A percentile compares a stretch with the other conserved stretches of the same genome.
These are phyloP conservation scores for Aspergillus pseudoglaucus DNA, from an alignment of 2,329 filamentous ascomycete species.

Conservation along the genomic window DNA sequence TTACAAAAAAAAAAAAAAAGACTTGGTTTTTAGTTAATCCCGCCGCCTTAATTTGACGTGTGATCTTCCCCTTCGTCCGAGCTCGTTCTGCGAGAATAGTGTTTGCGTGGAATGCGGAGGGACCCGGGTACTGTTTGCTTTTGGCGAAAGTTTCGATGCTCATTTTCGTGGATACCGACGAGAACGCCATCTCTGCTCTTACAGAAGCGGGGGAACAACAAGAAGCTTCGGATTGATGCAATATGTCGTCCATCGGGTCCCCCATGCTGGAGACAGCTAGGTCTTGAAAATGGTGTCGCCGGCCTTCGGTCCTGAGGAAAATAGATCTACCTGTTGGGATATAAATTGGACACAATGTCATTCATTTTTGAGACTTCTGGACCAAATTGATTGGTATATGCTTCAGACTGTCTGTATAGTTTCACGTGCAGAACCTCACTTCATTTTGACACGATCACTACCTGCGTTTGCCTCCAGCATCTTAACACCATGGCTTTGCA, in stretches of 20 bases:
- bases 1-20: too few species aligned
- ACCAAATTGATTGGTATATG: background rate
- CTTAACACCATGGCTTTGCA: slow-evolving; percentile 2
- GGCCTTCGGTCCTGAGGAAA: background rate
- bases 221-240: background rate
- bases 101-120: too few species aligned
- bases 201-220: background rate
- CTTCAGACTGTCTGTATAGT: background rate
- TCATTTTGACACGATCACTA: background rate
- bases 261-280: background rate
- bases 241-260: background rate
- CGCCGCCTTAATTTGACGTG: too few species aligned
- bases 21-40: too few species aligned
- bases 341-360: background rate
- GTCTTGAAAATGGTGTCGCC: background rate
- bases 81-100: too few species aligned
- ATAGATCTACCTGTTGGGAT: background rate
- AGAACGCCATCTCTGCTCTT: too few species aligned
- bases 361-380: background rate
- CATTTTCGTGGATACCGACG: too few species aligned
- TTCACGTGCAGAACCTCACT: background rate
- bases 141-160: too few species aligned
- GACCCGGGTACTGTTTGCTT: too few species aligned
- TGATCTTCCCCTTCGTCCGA: too few species aligned
- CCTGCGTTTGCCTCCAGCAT: background rate